Conservation (phyloP, 2,329 filamentous ascomycete species). For the Aspergillus oerlinghausenensis region DNA sequence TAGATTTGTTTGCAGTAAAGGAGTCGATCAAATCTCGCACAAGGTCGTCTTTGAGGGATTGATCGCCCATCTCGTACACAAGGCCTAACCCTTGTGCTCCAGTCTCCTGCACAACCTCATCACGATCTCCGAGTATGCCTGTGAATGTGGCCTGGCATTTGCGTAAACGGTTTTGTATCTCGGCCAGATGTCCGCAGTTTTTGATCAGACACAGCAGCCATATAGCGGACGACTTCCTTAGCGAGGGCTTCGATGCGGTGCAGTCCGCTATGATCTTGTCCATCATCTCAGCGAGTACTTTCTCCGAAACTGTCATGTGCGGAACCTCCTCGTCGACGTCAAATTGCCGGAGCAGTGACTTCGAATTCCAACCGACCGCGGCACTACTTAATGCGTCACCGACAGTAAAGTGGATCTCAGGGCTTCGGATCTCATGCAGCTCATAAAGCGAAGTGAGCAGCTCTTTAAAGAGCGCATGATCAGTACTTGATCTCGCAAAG, state of each 20-base stretch:
- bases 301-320: conserved; percentile 31
- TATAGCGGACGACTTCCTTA: conserved; percentile 88
- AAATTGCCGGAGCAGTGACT: conserved; percentile 67
- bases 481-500: conserved; percentile 32
- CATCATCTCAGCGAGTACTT: conserved; percentile 53
- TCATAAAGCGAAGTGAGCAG: conserved; percentile 67
- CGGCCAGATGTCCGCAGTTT: conserved; percentile 73
- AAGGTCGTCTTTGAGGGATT: conserved; percentile 71
- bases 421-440: conserved; percentile 77
- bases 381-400: conserved; percentile 82
- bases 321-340: conserved; percentile 62
- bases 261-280: conserved; percentile 73
- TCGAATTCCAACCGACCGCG: conserved; percentile 76
- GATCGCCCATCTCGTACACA: conserved; percentile 89
- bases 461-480: conserved; percentile 34
- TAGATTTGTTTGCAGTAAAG: conserved; percentile 65
- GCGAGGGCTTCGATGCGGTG: conserved; percentile 77
- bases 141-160: conserved; percentile 85
- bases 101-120: conserved; percentile 93
- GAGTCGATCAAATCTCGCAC: conserved; percentile 83
- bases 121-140: conserved; percentile 76
- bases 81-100: conserved; percentile 86
- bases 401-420: conserved; percentile 84
- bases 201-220: conserved; percentile 92
- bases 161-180: conserved; percentile 69